Evolutionary conservation across 345 rosid genomes (phyloP), one percentile per base, ranked within the genome.

Genomic region (Aquilaria yunnanensis): DNA sequence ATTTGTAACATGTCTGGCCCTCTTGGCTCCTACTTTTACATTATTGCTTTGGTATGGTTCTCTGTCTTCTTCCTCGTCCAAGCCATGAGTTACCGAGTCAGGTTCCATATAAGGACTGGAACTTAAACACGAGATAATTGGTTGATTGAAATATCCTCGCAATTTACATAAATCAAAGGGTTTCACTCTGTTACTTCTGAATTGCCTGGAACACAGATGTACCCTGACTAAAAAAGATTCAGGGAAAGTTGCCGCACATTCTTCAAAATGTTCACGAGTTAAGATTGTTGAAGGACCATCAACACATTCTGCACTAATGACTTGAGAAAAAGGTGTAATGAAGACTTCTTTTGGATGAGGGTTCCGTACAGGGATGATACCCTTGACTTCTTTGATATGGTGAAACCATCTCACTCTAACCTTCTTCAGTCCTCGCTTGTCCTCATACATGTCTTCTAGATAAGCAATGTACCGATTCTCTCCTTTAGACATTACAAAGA

Each of bases 371-470:
- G 88, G 81, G 70, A 79, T 69, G 29, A 76, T 76, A 54, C 97
- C 90, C 78, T 85, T 93, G 50, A 94, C 95, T 83, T 90, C 99
- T 66, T 82, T 87, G 58, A 82, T 81, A 71, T 78, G 83, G 81
- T 93, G 97, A 82, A 93, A 88, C 98, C 98, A 93, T 79, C 97
- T 85, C 59, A 90, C 96, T 81, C 82, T 93, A 61, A 93, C 96
- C 70, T 93, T 93, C 72, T 86, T 94, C 62, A 73, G 89, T 61
- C 99, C 97, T 72, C 89, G 83, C 74, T 83, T 90, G 84, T 93
- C 97, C 78, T 90, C 98, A 43, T 93, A 93, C 96, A 93, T 93
- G 72, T 93, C 98, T 78, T 93, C 98, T 82, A 93, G 75, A 76
- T 93, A 86, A 53, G 97, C 97, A 79, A 93, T 73, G 14, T 93